Percentiles rank a stretch among this genome's conserved stretches.
Evolutionary conservation across 2,329 filamentous ascomycete genomes (phyloP).

Genomic region (Fusarium albidum): DNA sequence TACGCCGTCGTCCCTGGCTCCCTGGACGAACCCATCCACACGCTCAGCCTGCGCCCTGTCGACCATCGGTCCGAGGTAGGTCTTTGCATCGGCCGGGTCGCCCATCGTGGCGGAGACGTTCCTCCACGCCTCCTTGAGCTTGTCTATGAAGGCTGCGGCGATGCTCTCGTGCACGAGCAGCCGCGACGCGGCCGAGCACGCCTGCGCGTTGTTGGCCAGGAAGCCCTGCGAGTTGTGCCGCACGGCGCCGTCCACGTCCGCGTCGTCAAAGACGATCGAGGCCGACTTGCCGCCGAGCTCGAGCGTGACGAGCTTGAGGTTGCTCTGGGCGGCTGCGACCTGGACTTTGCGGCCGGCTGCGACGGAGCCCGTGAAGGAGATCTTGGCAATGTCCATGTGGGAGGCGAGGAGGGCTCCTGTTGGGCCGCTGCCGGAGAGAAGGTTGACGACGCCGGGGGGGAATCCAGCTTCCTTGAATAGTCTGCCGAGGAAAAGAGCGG

Average conservation of each 20-base stretch:
- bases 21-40: neutral
- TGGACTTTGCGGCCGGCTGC: constrained; percentile 72
- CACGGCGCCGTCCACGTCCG: no score
- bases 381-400: constrained; percentile 52
- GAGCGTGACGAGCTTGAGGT: no score
- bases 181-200: no score
- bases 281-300: no score
- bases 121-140: neutral
- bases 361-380: constrained; percentile 75
- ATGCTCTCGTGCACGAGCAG: no score
- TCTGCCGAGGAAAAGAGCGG: neutral
- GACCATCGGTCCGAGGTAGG: neutral
- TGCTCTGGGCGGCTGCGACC: constrained; percentile 46
- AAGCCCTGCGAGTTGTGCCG: no score
- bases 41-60: neutral
- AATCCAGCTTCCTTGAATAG: neutral
- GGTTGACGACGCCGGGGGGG: neutral
- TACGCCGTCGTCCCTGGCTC: neutral
- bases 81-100: neutral
- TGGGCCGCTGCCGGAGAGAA: neutral
- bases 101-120: neutral
- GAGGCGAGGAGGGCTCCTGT: neutral
- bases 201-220: no score
- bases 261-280: no score
- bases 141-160: no score